Percentiles rank a stretch among this genome's conserved stretches.
Conservation (phyloP, 768 basidiomycete species). For the Boletus rubescentipes region DNA sequence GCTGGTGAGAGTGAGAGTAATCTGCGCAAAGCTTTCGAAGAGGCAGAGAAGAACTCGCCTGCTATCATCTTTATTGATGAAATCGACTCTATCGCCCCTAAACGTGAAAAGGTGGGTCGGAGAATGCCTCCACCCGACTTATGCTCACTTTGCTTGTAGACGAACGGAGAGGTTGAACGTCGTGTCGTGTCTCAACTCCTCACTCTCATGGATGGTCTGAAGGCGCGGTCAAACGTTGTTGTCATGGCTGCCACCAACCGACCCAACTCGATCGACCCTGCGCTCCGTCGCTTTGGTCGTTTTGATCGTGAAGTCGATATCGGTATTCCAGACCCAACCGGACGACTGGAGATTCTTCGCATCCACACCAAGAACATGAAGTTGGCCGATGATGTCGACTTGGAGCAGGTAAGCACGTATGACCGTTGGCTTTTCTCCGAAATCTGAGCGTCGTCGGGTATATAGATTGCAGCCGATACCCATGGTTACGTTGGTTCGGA, state of each 20-base stretch:
- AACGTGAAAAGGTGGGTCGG: constrained; percentile 88
- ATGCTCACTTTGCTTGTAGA: constrained; percentile 45
- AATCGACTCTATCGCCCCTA: constrained; percentile 98
- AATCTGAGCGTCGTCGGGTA: constrained; percentile 6
- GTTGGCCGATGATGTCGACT: constrained; percentile 91
- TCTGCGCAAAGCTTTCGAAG: constrained; percentile 96
- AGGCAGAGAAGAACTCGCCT: constrained; percentile 99
- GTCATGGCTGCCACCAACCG: constrained; percentile 99
- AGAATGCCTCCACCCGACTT: not conserved
- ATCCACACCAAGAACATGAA: constrained; percentile 99
- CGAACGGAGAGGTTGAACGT: constrained; percentile 99
- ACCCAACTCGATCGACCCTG: constrained; percentile 99
- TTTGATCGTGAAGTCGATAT: constrained; percentile 99
- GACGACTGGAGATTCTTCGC: constrained; percentile 96
- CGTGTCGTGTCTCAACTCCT: constrained; percentile 98
- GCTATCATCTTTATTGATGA: constrained; percentile 99
- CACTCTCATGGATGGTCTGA: constrained; percentile 98
- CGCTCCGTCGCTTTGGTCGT: constrained; percentile 96
- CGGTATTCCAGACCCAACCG: constrained; percentile 98
- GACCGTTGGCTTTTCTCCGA: not conserved
- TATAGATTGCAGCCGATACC: constrained; percentile 94
- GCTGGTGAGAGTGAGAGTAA: constrained; percentile 98
- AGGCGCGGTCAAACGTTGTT: constrained; percentile 98
- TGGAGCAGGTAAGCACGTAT: constrained; percentile 69
- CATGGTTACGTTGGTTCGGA: constrained; percentile 99